A percentile compares a stretch with the other conserved stretches of the same genome.
phyloP scores from a whole-genome alignment of 1,284 basidiomycete species.

The Cryptococcus wingfieldii region DNA sequence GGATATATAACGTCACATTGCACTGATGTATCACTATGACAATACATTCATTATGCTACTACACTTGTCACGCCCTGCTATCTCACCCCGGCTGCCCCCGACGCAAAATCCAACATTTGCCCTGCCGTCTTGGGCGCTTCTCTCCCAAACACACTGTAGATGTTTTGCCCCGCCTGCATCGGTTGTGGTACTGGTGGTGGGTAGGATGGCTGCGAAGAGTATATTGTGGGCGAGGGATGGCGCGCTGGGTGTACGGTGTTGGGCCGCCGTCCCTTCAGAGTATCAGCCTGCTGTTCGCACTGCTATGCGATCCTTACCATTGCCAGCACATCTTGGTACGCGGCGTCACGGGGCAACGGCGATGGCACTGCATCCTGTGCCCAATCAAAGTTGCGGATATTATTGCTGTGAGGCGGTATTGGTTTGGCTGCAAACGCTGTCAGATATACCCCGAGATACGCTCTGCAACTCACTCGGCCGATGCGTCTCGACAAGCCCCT shows the following conservation, averaged over 20 bases:
- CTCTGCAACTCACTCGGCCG: conserved; percentile 40
- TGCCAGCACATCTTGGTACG: neutral
- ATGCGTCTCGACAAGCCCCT: conserved; percentile 53
- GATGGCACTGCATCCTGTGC: neutral
- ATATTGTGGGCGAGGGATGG: neutral
- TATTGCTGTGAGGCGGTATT: neutral
- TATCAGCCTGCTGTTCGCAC: neutral
- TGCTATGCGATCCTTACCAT: neutral
- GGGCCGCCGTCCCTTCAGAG: neutral
- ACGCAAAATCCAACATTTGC: no score
- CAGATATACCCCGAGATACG: neutral
- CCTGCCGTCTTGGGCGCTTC: no score
- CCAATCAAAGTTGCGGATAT: neutral
- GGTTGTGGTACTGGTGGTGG: neutral
- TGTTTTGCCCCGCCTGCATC: neutral
- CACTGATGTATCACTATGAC: neutral
- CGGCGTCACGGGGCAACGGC: neutral
- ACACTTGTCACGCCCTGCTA: neutral
- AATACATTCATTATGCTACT: neutral
- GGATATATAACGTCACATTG: neutral
- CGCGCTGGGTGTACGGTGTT: neutral
- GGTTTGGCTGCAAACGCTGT: neutral
- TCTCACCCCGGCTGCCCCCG: no score
- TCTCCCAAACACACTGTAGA: neutral
- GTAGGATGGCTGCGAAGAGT: neutral